Conservation (phyloP, 2,329 filamentous ascomycete genomes). For the Fusarium miscanthi region DNA sequence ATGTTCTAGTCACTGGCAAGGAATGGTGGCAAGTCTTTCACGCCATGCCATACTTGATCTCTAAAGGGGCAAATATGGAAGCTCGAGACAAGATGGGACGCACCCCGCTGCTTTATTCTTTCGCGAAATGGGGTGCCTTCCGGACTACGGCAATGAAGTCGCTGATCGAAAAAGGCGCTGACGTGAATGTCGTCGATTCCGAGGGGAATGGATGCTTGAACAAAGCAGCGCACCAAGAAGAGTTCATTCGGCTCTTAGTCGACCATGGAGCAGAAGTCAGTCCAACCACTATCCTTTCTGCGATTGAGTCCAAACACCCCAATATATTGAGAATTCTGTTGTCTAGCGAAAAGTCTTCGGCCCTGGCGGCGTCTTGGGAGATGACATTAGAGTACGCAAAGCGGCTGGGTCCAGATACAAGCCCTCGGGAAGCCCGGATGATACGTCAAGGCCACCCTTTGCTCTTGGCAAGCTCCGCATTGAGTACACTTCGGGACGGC, state of each 20-base stretch:
- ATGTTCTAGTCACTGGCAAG: constrained; percentile 6
- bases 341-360: not conserved
- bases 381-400: not conserved
- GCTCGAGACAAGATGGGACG: not conserved
- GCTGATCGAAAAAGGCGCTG: constrained; percentile 19
- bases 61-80: constrained; percentile 28
- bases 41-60: constrained; percentile 36
- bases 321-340: constrained; percentile 13
- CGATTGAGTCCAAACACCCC: not conserved
- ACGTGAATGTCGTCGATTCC: constrained; percentile 19
- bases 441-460: constrained; percentile 7
- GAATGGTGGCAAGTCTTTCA: constrained; percentile 33
- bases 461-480: not conserved
- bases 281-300: constrained; percentile 1
- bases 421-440: not conserved
- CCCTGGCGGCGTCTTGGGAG: not conserved
- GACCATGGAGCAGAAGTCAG: constrained; percentile 18
- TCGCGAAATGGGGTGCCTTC: not conserved
- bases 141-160: not conserved
- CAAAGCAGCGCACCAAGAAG: not conserved
- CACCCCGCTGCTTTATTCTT: constrained; percentile 25
- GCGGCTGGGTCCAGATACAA: not conserved
- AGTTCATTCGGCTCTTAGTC: constrained; percentile 20
- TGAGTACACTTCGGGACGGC: not conserved
- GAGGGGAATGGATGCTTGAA: constrained; percentile 7